phyloP scores from a whole-genome alignment of 176 grass and related monocot genomes.

The Rhynchospora pubera region DNA sequence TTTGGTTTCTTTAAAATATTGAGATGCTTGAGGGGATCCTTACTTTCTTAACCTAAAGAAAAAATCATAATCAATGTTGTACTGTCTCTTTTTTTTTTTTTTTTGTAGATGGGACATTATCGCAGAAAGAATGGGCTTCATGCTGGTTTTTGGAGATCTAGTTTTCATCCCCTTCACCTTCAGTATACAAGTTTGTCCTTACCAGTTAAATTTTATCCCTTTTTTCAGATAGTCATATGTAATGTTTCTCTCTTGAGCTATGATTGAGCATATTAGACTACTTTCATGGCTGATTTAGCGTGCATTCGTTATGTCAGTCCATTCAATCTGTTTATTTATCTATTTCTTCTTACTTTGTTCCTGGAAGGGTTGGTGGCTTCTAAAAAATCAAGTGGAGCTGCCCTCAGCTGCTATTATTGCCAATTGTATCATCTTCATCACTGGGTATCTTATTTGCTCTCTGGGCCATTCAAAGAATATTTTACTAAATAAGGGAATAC shows the following conservation, averaged over 20 bases:
- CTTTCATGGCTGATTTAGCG: not conserved
- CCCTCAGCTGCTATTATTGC: slow-evolving; percentile 38
- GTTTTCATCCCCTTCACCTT: slow-evolving; percentile 99
- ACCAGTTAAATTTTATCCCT: not conserved
- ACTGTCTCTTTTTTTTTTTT: not conserved
- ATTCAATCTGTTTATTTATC: not conserved
- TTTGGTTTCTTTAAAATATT: not conserved
- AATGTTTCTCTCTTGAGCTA: not conserved
- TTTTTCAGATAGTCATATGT: not conserved
- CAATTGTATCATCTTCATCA: slow-evolving; percentile 66
- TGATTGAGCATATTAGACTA: not conserved
- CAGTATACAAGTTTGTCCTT: slow-evolving; percentile 65
- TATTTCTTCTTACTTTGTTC: slow-evolving; percentile 8
- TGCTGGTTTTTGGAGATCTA: slow-evolving; percentile 96
- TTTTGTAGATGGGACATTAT: slow-evolving; percentile 95
- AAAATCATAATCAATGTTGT: not conserved
- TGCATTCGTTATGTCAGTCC: not conserved
- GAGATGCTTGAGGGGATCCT: not conserved
- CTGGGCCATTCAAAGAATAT: not conserved
- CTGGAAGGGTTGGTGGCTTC: slow-evolving; percentile 93
- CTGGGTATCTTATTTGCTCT: slow-evolving; percentile 51
- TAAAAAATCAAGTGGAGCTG: slow-evolving; percentile 65
- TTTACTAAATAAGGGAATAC: not conserved
- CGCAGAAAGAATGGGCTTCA: slow-evolving; percentile 92
- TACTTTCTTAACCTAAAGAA: not conserved